phyloP scores from a whole-genome alignment of 164 flowering plant species.

The Tetrastigma voinierianum region DNA sequence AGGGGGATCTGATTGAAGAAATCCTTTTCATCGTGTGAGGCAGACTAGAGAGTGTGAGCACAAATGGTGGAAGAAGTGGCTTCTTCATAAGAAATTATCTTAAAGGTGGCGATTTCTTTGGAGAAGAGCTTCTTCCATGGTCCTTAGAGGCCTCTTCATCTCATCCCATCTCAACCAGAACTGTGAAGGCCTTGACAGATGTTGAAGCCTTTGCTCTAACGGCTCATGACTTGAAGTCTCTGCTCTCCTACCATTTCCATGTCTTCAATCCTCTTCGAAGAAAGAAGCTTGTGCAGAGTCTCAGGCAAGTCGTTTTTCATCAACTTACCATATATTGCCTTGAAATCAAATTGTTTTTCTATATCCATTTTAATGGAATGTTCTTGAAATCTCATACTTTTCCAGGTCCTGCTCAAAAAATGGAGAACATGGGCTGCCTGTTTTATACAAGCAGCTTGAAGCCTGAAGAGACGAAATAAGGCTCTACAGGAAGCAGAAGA shows the following conservation, averaged over 20 bases:
- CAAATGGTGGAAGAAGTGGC: background rate
- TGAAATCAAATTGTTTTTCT: no score
- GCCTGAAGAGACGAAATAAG: conserved; percentile 42
- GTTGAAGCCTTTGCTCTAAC: conserved; percentile 35
- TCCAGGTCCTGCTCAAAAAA: conserved; percentile 65
- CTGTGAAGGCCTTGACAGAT: conserved; percentile 24
- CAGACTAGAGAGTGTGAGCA: background rate
- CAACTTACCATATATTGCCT: no score
- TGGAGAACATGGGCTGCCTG: conserved; percentile 88
- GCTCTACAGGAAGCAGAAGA: conserved; percentile 41
- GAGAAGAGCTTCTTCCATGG: conserved; percentile 15
- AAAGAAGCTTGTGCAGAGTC: no score
- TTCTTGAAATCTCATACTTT: background rate
- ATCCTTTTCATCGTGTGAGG: conserved; percentile 7
- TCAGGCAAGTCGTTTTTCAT: no score
- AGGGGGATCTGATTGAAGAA: conserved; percentile 4
- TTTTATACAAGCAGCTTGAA: conserved; percentile 83
- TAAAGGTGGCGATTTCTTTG: background rate
- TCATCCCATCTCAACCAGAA: conserved; percentile 20
- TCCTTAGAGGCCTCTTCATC: background rate
- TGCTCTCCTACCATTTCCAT: conserved; percentile 9
- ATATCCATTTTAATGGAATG: no score
- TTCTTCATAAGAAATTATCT: background rate
- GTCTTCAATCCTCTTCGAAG: no score
- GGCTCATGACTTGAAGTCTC: conserved; percentile 28